Evolutionary conservation across 306 rosid species (phyloP), one percentile per base, ranked within the genome.

Genomic region (Senna siamea): DNA sequence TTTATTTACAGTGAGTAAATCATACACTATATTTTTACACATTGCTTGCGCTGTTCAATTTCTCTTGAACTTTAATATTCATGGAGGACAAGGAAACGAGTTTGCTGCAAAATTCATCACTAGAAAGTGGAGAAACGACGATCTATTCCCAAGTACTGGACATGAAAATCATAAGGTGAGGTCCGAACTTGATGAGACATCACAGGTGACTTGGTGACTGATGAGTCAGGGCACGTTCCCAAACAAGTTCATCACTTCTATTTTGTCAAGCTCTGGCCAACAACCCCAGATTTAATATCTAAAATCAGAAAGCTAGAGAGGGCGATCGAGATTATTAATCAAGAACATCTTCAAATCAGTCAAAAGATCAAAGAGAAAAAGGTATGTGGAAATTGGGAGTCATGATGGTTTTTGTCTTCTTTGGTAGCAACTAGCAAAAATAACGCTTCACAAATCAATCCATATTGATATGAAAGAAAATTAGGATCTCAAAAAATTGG

Each of bases 351-450:
- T 37, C 32, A 38, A 38, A 41, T 40, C 34, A 18, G 7, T 38
- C 34, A 18, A 40, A 40, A 20, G 53, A 64, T 64, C 70, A 64
- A 10, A 22, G 70, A 65, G 47, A 65, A 22, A 44, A 44, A 18
- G 70, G 54, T 65, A 65, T 43, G 23, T 61, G 30, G 30, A 26
- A 26, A 26, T 26, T 26, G 30, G 30, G 30, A 26, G 30, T 26
- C 30, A 26, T 26, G 30, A n/a, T n/a, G n/a, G n/a, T n/a, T n/a
- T n/a, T n/a, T n/a, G n/a, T n/a, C n/a, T n/a, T n/a, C n/a, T n/a
- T n/a, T n/a, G n/a, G n/a, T n/a, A n/a, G n/a, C n/a, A n/a, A n/a
- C n/a, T n/a, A n/a, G 30, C 1, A 26, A 23, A 5, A 22, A 55
- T 4, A 12, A 7, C 22, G 19, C 22, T 7, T 18, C 8, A 23